phyloP scores from a whole-genome alignment of 2,329 filamentous ascomycete species.

The Penicillium sp. region DNA sequence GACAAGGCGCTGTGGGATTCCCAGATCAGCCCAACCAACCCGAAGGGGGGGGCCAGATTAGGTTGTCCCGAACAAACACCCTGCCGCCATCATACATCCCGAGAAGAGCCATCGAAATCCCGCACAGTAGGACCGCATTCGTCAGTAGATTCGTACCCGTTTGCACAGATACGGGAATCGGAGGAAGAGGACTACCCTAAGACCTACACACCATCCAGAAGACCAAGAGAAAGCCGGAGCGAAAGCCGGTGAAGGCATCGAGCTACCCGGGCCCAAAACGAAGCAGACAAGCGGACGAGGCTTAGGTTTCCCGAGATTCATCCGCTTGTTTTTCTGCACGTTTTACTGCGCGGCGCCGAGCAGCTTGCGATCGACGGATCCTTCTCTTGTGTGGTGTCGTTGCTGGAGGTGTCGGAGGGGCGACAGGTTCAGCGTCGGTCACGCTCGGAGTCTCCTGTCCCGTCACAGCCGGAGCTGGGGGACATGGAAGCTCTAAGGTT shows the following conservation, averaged over 20 bases:
- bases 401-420: neutral
- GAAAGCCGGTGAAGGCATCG: conserved; percentile 1
- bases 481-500: neutral
- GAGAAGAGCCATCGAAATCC: neutral
- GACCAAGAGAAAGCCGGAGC: conserved; percentile 2
- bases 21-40: neutral
- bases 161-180: neutral
- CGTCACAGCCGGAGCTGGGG: neutral
- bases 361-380: conserved; percentile 3
- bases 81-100: neutral
- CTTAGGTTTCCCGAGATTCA: neutral
- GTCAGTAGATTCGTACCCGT: neutral
- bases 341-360: neutral
- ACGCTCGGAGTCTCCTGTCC: neutral
- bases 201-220: neutral
- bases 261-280: neutral
- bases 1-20: neutral
- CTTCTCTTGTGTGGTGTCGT: neutral
- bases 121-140: conserved; percentile 1
- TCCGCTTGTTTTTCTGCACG: neutral
- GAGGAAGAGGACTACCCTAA: conserved; percentile 3
- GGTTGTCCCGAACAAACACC: conserved; percentile 1
- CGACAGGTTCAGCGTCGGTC: neutral
- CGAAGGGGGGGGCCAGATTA: neutral
- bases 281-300: conserved; percentile 2